phyloP scores from a whole-genome alignment of 805 yeast genomes.

The Sugiyamaella marilandica region DNA sequence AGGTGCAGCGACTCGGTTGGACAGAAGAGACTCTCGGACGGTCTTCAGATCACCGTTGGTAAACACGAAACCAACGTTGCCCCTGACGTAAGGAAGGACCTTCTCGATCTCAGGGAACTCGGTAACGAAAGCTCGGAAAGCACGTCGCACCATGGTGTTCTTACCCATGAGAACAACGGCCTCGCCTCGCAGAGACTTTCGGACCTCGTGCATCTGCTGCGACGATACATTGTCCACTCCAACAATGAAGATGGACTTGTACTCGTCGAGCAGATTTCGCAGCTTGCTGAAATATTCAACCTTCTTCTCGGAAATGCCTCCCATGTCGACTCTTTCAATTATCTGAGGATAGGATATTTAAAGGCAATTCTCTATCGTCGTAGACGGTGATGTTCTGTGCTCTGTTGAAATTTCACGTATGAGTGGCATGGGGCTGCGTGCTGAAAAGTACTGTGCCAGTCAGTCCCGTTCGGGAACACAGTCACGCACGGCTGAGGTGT shows the following conservation, averaged over 20 bases:
- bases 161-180: conserved; percentile 99
- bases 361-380: conserved; percentile 24
- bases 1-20: conserved; percentile 99
- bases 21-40: conserved; percentile 79
- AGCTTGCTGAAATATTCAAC: conserved; percentile 91
- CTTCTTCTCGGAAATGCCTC: conserved; percentile 99
- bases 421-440: conserved; percentile 3
- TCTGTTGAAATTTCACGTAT: not conserved
- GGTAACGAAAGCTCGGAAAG: conserved; percentile 89
- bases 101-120: conserved; percentile 97
- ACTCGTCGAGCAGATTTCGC: conserved; percentile 91
- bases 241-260: conserved; percentile 97
- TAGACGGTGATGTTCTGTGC: not conserved
- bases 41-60: conserved; percentile 92
- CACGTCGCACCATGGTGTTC: conserved; percentile 99
- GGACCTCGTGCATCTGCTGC: conserved; percentile 99
- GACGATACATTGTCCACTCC: conserved; percentile 99
- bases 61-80: conserved; percentile 99
- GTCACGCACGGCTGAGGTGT: not conserved
- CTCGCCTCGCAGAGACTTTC: conserved; percentile 91
- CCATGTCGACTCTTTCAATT: conserved; percentile 83
- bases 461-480: not conserved
- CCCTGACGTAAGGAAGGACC: conserved; percentile 89
- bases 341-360: conserved; percentile 35
- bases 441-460: not conserved